phyloP scores from a whole-genome alignment of 305 asterid species.

The Fraxinus floribunda region DNA sequence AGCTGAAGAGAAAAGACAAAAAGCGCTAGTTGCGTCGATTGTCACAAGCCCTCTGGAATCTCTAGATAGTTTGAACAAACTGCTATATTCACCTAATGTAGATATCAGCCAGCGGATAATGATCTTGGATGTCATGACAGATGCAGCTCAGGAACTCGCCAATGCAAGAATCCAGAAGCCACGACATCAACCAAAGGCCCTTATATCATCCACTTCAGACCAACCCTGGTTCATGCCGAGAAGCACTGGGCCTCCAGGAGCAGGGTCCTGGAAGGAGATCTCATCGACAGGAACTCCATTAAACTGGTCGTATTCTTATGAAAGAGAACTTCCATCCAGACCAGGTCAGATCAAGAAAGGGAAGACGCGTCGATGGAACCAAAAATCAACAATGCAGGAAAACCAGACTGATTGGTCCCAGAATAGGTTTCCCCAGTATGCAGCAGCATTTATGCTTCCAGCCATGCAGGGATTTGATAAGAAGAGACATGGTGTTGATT shows the following conservation, averaged over 20 bases:
- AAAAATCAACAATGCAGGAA: constrained; percentile 37
- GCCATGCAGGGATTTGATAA: constrained; percentile 84
- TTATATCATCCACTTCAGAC: constrained; percentile 56
- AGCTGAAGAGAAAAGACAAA: constrained; percentile 83
- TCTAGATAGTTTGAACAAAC: constrained; percentile 63
- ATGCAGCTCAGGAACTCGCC: constrained; percentile 89
- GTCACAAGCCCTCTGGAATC: constrained; percentile 71
- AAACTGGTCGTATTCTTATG: constrained; percentile 83
- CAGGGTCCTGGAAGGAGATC: constrained; percentile 83
- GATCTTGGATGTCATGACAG: constrained; percentile 86
- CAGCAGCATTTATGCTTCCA: constrained; percentile 94
- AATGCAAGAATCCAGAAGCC: constrained; percentile 43
- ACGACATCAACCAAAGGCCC: constrained; percentile 37
- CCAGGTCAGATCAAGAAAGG: constrained; percentile 56
- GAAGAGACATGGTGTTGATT: constrained; percentile 90
- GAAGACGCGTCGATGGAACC: constrained; percentile 77
- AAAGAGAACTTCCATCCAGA: constrained; percentile 79
- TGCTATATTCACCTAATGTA: constrained; percentile 75
- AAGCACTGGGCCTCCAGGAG: constrained; percentile 65
- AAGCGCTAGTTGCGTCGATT: constrained; percentile 70
- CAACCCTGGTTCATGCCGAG: constrained; percentile 84
- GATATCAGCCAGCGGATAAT: constrained; percentile 88
- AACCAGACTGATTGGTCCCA: constrained; percentile 51
- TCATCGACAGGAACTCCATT: constrained; percentile 65
- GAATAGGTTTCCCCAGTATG: constrained; percentile 78